phyloP scores from a whole-genome alignment of 768 basidiomycete genomes.

The Boletus tylopilopsis region DNA sequence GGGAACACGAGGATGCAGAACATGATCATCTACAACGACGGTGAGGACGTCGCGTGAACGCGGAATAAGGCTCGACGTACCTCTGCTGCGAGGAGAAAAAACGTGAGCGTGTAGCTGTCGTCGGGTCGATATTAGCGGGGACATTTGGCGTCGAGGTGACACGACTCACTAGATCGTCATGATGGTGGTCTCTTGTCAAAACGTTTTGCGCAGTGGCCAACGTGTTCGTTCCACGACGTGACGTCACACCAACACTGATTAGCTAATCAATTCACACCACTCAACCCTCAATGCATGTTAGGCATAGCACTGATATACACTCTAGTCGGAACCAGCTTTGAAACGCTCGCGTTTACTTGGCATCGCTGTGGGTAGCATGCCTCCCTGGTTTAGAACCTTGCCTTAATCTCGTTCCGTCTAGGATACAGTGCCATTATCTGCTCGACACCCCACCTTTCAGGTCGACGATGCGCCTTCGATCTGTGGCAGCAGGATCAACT shows the following conservation, averaged over 20 bases:
- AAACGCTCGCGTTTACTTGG: too few species aligned
- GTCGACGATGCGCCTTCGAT: neutral
- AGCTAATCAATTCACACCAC: too few species aligned
- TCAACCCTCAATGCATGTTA: too few species aligned
- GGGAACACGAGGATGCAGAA: conserved; percentile 84
- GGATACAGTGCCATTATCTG: neutral
- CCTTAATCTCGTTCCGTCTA: neutral
- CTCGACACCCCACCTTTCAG: neutral
- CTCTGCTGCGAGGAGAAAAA: conserved; percentile 76
- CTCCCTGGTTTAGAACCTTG: too few species aligned
- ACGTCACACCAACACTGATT: too few species aligned
- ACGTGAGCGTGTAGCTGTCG: conserved; percentile 75
- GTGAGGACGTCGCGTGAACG: neutral
- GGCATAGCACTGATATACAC: neutral
- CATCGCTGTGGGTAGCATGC: neutral
- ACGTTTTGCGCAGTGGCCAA: conserved; percentile 8
- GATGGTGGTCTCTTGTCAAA: conserved; percentile 29
- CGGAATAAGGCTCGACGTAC: conserved; percentile 24
- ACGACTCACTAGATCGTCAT: conserved; percentile 48
- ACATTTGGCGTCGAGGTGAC: neutral
- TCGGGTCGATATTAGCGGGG: neutral
- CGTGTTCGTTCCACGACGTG: conserved; percentile 10
- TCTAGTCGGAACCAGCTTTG: neutral
- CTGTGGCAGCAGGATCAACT: neutral
- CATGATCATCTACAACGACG: conserved; percentile 57